phyloP scores from a whole-genome alignment of 129 eudicot species.

The Artemisia annua region DNA sequence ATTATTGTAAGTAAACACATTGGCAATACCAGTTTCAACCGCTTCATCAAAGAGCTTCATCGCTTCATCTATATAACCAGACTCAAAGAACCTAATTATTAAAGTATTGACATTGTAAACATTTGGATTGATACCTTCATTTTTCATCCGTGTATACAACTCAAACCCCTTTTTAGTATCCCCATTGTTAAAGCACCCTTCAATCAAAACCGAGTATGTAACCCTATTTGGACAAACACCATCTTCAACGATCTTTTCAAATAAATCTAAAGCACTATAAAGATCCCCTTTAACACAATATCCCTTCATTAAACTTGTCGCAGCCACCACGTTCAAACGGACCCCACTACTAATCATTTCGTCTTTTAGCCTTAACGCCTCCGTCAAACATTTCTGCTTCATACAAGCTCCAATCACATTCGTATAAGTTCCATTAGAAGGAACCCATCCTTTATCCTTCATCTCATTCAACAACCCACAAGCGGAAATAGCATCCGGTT shows the following conservation, averaged over 20 bases:
- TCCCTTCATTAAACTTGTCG: constrained; percentile 88
- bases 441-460: constrained; percentile 77
- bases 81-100: constrained; percentile 46
- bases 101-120: constrained; percentile 58
- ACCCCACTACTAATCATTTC: constrained; percentile 69
- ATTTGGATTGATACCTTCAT: constrained; percentile 56
- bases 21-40: constrained; percentile 53
- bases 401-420: constrained; percentile 69
- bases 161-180: constrained; percentile 60
- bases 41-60: constrained; percentile 57
- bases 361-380: constrained; percentile 62
- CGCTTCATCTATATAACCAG: constrained; percentile 46
- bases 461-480: constrained; percentile 58
- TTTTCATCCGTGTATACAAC: constrained; percentile 58
- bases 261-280: constrained; percentile 57
- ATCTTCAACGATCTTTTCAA: constrained; percentile 51
- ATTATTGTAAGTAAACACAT: constrained; percentile 63
- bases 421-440: constrained; percentile 59
- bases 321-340: constrained; percentile 63
- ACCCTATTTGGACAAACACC: constrained; percentile 70
- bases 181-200: constrained; percentile 58
- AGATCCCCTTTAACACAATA: constrained; percentile 64
- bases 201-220: constrained; percentile 74
- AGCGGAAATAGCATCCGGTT: constrained; percentile 41
- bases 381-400: constrained; percentile 52